Evolutionary conservation across 2,329 filamentous ascomycete genomes (phyloP).

Genomic region (Cercospora canescens): DNA sequence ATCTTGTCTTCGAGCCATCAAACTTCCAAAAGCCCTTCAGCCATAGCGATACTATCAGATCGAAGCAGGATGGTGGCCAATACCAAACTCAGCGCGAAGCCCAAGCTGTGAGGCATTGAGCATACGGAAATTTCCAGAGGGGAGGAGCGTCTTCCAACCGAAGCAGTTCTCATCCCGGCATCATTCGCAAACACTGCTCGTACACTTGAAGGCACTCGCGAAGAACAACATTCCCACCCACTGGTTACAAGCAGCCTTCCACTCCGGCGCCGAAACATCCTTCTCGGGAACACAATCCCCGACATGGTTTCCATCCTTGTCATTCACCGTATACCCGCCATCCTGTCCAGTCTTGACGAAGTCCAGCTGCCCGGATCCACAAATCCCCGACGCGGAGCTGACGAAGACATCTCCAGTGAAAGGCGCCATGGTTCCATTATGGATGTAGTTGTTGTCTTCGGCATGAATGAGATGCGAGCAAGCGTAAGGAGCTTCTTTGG

Average conservation of each 20-base stretch:
- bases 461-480: slow-evolving; percentile 23
- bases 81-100: not conserved
- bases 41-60: not conserved
- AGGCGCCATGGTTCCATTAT: slow-evolving; percentile 20
- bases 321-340: slow-evolving; percentile 16
- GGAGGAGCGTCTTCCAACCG: not conserved
- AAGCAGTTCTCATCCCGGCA: no score
- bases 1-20: not conserved
- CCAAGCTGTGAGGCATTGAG: not conserved
- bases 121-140: not conserved
- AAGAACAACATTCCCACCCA: slow-evolving; percentile 27
- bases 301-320: slow-evolving; percentile 11
- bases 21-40: not conserved
- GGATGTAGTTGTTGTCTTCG: slow-evolving; percentile 24
- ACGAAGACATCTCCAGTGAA: slow-evolving; percentile 4
- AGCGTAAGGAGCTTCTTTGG: slow-evolving; percentile 16
- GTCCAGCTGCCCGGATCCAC: slow-evolving; percentile 19
- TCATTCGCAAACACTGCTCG: slow-evolving; percentile 18
- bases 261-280: not conserved
- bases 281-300: slow-evolving; percentile 19
- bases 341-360: slow-evolving; percentile 15
- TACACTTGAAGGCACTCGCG: slow-evolving; percentile 19
- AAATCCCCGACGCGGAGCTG: slow-evolving; percentile 16
- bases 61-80: not conserved
- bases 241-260: slow-evolving; percentile 16